Base-by-base conservation (phyloP, 768 basidiomycete species). In the Kwoniella botswanensis region DNA sequence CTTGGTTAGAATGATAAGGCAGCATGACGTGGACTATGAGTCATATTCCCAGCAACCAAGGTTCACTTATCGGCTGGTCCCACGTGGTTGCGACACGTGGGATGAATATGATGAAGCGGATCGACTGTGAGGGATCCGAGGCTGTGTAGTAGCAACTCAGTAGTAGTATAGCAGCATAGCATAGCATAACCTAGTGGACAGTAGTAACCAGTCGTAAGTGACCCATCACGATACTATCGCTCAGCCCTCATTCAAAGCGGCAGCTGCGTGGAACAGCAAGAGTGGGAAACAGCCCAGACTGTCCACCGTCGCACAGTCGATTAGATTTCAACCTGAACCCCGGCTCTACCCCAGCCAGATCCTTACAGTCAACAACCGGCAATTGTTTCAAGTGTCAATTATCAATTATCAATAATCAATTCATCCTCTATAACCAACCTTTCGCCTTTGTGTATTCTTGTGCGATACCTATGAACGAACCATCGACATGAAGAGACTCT, bases 401-500 rank as follows among this genome's bases (percentile, higher is more conserved):
- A 9, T 35, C 35, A 35, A 35, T 35, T 7, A 35, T 35, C 35
- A 35, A 35, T 1, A 50, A 50, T 10, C 46, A 11, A 50, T 18
- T 10, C 46, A 50, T 15, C 18, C 3, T 50, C 2, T 15, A 50
- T 50, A 50, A 13, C 46, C 46, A 50, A 50, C 9, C 13, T 50
- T 18, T 17, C 10, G 46, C 46, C 10, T 50, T 15, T 18, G 46
- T 50, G 18, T 50, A 50, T 50, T 50, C 46, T 4, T 18, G 13
- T 50, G 17, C 21, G 11, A 18, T 22, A 61, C 59, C 21, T 21
- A 61, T 61, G 59, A 12, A 61, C 42, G 42, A 46, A 26, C 22
- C 13, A 61, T 7, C 59, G 54, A 56, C 22, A 80, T 80, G 79
- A 80, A 80, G 68, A 72, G 77, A 44, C 70, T 80, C 15, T 80